Conservation (phyloP, 73 alveolate species). For the Uronychia setigera region DNA sequence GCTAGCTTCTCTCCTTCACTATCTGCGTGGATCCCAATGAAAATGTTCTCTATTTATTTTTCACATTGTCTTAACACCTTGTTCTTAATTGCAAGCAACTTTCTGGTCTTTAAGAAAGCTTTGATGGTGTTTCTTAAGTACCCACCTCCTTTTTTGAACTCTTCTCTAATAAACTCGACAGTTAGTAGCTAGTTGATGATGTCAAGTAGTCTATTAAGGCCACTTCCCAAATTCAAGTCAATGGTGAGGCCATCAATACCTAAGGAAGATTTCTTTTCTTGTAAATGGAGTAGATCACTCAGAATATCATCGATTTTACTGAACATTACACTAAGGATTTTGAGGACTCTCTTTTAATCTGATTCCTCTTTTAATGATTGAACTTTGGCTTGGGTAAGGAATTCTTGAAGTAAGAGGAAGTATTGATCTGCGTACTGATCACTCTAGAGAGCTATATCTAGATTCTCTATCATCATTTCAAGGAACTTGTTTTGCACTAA, state of each 20-base stretch:
- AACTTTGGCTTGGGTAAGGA: neutral
- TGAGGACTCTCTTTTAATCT: neutral
- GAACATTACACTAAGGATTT: neutral
- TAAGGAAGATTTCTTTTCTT: neutral
- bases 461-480: neutral
- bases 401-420: neutral
- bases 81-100: slow-evolving; percentile 37
- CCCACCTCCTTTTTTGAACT: neutral
- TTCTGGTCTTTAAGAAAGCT: slow-evolving; percentile 52
- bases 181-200: neutral
- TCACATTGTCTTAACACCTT: slow-evolving; percentile 46
- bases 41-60: slow-evolving; percentile 44
- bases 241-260: neutral
- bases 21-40: slow-evolving; percentile 43
- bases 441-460: neutral
- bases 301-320: neutral
- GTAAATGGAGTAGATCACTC: neutral
- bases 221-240: neutral
- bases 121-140: slow-evolving; percentile 11
- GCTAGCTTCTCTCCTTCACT: slow-evolving; percentile 44
- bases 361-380: neutral
- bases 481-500: neutral
- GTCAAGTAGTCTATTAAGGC: neutral
- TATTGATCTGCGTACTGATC: neutral
- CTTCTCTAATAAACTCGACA: neutral